Evolutionary conservation across 139 green algal species (phyloP).

Genomic region (Ulvella scutata): DNA sequence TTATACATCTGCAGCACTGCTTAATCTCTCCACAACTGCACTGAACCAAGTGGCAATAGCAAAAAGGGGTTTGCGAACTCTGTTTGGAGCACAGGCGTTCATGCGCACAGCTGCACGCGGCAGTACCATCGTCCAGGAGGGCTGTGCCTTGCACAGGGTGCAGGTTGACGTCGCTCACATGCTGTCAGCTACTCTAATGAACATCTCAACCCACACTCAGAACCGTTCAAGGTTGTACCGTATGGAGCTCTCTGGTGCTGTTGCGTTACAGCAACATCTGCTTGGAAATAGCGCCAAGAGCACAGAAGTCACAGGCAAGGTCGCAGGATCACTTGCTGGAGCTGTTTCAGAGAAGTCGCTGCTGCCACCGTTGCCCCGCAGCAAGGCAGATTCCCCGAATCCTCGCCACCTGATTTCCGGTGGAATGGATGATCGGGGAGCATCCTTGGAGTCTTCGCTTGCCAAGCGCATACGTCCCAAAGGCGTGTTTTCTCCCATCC

Average conservation of each 20-base stretch:
- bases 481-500: slow-evolving; percentile 37
- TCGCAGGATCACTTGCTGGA: too few species aligned
- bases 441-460: neutral
- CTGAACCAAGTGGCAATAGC: slow-evolving; percentile 35
- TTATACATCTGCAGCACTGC: slow-evolving; percentile 31
- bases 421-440: neutral
- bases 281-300: too few species aligned
- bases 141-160: neutral
- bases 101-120: slow-evolving; percentile 9
- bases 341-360: neutral
- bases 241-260: neutral
- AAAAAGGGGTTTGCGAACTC: slow-evolving; percentile 28
- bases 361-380: neutral
- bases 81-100: slow-evolving; percentile 39
- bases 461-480: slow-evolving; percentile 9
- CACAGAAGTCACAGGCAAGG: too few species aligned
- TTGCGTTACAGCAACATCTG: neutral
- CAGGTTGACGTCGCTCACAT: neutral
- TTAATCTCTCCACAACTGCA: slow-evolving; percentile 44
- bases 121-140: neutral
- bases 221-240: neutral
- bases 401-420: neutral
- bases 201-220: neutral
- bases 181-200: neutral
- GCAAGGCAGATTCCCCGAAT: neutral